These are phyloP conservation scores for Dimocarpus longan DNA, from an alignment of 345 rosid genomes.

Conservation along the genomic window DNA sequence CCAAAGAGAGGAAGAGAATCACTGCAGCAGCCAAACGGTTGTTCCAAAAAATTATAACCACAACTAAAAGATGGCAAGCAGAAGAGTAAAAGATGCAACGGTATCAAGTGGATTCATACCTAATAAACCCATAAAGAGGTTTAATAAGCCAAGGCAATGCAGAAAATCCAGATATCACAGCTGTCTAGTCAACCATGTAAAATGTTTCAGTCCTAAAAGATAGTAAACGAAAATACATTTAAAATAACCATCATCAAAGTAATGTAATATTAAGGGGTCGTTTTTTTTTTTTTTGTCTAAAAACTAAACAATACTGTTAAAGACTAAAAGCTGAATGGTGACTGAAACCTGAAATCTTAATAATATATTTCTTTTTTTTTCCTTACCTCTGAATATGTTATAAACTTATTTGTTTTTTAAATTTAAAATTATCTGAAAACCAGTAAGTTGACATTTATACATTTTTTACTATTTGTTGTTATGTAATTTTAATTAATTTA, in stretches of 20 bases:
- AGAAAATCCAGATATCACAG: slow-evolving; percentile 92
- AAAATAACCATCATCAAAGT: slow-evolving; percentile 15
- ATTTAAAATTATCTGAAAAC: too few species aligned
- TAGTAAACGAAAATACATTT: slow-evolving; percentile 13
- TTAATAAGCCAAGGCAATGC: slow-evolving; percentile 96
- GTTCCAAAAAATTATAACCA: slow-evolving; percentile 19
- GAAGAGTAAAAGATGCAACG: not conserved
- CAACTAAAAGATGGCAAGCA: slow-evolving; percentile 3
- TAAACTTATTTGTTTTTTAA: too few species aligned
- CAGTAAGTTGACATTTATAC: too few species aligned
- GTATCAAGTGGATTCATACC: slow-evolving; percentile 44
- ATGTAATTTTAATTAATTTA: too few species aligned
- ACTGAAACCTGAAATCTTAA: too few species aligned
- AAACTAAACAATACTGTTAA: too few species aligned
- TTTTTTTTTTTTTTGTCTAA: too few species aligned
- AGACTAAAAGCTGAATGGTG: too few species aligned
- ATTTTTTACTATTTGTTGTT: too few species aligned
- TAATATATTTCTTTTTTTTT: too few species aligned
- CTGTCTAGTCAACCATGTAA: slow-evolving; percentile 78
- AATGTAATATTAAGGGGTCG: too few species aligned
- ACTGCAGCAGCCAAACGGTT: slow-evolving; percentile 45
- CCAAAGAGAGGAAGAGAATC: slow-evolving; percentile 93
- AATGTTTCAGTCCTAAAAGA: slow-evolving; percentile 50
- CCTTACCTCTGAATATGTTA: too few species aligned
- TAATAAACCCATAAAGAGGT: slow-evolving; percentile 92